Evolutionary conservation across 495 filamentous ascomycete species (phyloP).

Genomic region (Xylaria scruposa): DNA sequence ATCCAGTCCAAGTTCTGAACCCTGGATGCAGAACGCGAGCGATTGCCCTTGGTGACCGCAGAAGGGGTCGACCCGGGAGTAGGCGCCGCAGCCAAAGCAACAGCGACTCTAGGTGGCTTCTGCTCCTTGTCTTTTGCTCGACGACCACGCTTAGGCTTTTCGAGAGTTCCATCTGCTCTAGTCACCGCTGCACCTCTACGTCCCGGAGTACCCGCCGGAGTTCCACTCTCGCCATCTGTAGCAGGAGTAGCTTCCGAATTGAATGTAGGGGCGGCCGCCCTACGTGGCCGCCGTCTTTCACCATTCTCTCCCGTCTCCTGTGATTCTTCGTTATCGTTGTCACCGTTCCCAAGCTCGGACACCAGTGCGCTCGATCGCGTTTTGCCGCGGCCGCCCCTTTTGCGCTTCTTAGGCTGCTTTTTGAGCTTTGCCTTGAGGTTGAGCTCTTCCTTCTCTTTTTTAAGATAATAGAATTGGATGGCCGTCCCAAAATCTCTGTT

Average conservation of each 20-base stretch:
- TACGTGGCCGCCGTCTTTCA: slow-evolving; percentile 58
- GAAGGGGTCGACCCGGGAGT: slow-evolving; percentile 19
- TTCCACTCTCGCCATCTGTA: slow-evolving; percentile 62
- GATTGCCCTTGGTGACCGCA: slow-evolving; percentile 42
- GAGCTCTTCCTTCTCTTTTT: slow-evolving; percentile 84
- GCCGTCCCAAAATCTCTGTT: slow-evolving; percentile 81
- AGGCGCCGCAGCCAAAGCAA: slow-evolving; percentile 53
- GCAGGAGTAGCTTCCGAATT: slow-evolving; percentile 52
- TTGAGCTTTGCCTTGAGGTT: slow-evolving; percentile 87
- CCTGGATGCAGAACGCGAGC: slow-evolving; percentile 55
- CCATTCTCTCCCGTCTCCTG: slow-evolving; percentile 59
- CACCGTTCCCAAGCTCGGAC: slow-evolving; percentile 69
- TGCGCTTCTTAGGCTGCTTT: slow-evolving; percentile 70
- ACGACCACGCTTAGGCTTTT: slow-evolving; percentile 62
- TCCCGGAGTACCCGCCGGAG: slow-evolving; percentile 53
- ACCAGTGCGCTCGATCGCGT: slow-evolving; percentile 79
- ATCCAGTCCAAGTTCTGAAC: slow-evolving; percentile 49
- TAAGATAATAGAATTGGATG: slow-evolving; percentile 95
- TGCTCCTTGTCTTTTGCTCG: slow-evolving; percentile 51
- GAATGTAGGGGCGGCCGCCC: slow-evolving; percentile 61
- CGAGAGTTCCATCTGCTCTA: slow-evolving; percentile 59
- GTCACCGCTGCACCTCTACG: slow-evolving; percentile 56
- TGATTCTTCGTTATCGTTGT: slow-evolving; percentile 61
- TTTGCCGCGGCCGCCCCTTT: slow-evolving; percentile 61
- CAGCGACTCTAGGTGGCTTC: slow-evolving; percentile 51